phyloP scores from a whole-genome alignment of 495 filamentous ascomycete genomes.

The Podospora pseudopauciseta region DNA sequence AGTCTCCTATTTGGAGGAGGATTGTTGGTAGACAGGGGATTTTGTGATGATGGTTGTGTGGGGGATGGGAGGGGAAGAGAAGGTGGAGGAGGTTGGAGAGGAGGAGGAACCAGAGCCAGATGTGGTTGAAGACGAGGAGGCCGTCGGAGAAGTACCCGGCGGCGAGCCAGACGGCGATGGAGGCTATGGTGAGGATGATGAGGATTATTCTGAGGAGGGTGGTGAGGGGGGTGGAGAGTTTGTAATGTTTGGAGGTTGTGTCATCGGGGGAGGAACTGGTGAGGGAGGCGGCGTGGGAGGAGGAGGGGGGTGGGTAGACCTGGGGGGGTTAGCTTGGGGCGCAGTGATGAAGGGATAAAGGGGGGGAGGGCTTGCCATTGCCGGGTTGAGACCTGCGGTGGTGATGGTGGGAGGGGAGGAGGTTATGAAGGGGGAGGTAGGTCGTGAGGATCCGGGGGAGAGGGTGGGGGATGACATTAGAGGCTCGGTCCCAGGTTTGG shows the following conservation, averaged over 20 bases:
- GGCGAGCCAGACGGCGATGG: conserved; percentile 10
- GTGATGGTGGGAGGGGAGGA: not conserved
- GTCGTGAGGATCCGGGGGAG: not conserved
- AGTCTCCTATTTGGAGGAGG: conserved; percentile 15
- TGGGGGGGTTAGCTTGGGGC: not conserved
- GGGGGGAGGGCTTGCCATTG: not conserved
- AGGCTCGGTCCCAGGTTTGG: not conserved
- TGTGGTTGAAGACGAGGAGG: not conserved
- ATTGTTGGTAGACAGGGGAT: conserved; percentile 7
- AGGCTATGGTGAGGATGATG: conserved; percentile 6
- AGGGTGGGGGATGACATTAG: not conserved
- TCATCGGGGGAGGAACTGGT: not conserved
- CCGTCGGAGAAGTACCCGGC: not conserved
- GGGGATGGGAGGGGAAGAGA: not conserved
- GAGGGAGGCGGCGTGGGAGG: not conserved
- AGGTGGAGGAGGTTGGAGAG: conserved; percentile 11
- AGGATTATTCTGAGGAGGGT: not conserved
- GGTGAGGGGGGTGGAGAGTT: not conserved
- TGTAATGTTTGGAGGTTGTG: conserved; percentile 2
- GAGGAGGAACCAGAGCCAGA: conserved; percentile 14
- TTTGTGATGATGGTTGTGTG: too few species aligned
- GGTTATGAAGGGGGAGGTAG: not conserved
- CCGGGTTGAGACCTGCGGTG: not conserved
- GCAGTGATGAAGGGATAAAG: not conserved
- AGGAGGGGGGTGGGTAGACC: conserved; percentile 14